Base-by-base conservation (phyloP, 2,329 filamentous ascomycete species). In the Pochonia chlamydosporia region DNA sequence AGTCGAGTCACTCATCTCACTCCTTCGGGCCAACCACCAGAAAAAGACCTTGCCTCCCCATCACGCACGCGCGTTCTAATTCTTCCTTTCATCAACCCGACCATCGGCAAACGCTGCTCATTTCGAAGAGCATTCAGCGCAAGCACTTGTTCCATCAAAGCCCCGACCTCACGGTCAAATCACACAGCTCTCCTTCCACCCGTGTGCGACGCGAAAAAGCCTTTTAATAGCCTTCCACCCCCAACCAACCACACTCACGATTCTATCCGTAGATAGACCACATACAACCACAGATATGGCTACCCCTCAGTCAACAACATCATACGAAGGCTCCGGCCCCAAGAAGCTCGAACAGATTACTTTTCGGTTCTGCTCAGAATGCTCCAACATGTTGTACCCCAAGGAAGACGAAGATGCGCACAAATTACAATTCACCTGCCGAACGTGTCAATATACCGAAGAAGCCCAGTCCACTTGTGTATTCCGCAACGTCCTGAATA, bases 281-380 rank as follows among this genome's bases (percentile, higher is more conserved):
- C 20, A 10, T 10, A 39, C 28, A 24, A 5, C 48, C 45, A 28
- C 48, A 51, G 50, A 47, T 35, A 84, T 84, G 81, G 74, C 81
- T 24, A 76, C 79, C 10, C 80, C 80, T 26, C 71, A 75, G 52
- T 75, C 78, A 24, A 76, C 70, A 40, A 63, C 64, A 46, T 68
- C 69, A 26, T 60, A 71, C 54, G 70, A 72, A 40, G 67, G 60
- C 54, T 61, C 63, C 43, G 66, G 62, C 49, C 72, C 76, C 59
- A 76, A 75, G 60, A 73, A 73, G 56, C 72, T 75, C 54, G 84
- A 92, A 70, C 89, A 95, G 68, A 91, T 97, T 68, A 90, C 89
- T 41, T 99, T 97, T 71, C 86, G 89, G 62, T 99, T 99, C 78
- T 99, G 93, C 75, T 90, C 89, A 59, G 93, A 99, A 78, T 99